Evolutionary conservation across 2,329 filamentous ascomycete species (phyloP).

Genomic region (Claviceps sorghi): DNA sequence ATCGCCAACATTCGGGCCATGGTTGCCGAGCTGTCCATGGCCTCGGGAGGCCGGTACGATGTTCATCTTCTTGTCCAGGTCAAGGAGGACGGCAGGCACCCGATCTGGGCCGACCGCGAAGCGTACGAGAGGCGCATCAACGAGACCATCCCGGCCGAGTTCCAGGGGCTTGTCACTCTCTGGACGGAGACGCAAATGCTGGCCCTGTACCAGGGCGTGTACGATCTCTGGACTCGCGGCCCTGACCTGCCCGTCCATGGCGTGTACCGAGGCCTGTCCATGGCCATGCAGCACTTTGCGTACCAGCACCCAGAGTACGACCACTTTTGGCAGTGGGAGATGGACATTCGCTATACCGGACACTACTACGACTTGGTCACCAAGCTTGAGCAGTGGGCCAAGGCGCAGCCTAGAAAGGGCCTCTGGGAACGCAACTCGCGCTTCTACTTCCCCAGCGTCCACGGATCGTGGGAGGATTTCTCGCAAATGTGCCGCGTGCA

Average conservation of each 20-base stretch:
- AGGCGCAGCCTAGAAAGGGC: constrained; percentile 60
- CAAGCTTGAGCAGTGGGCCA: constrained; percentile 55
- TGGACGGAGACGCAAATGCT: constrained; percentile 95
- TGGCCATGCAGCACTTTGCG: constrained; percentile 91
- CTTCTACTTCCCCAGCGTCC: constrained; percentile 63
- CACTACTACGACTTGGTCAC: constrained; percentile 68
- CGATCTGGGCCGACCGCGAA: constrained; percentile 63
- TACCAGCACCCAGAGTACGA: constrained; percentile 80
- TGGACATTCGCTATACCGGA: constrained; percentile 81
- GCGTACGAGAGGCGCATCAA: constrained; percentile 53
- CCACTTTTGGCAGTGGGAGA: constrained; percentile 90
- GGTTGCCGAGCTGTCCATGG: constrained; percentile 66
- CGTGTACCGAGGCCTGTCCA: constrained; percentile 81
- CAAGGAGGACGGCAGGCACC: constrained; percentile 57
- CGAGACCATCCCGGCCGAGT: constrained; percentile 64
- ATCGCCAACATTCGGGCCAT: constrained; percentile 70
- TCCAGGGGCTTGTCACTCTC: constrained; percentile 73
- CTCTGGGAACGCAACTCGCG: constrained; percentile 68
- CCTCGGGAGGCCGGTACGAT: constrained; percentile 75
- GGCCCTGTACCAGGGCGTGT: constrained; percentile 73
- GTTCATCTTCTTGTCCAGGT: constrained; percentile 76
- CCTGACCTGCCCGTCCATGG: constrained; percentile 69
- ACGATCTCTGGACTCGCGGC: constrained; percentile 55
- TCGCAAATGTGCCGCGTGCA: constrained; percentile 59
- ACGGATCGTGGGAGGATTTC: constrained; percentile 70